Conservation (phyloP, 2,329 filamentous ascomycete genomes). For the Cyphellophora europaea region DNA sequence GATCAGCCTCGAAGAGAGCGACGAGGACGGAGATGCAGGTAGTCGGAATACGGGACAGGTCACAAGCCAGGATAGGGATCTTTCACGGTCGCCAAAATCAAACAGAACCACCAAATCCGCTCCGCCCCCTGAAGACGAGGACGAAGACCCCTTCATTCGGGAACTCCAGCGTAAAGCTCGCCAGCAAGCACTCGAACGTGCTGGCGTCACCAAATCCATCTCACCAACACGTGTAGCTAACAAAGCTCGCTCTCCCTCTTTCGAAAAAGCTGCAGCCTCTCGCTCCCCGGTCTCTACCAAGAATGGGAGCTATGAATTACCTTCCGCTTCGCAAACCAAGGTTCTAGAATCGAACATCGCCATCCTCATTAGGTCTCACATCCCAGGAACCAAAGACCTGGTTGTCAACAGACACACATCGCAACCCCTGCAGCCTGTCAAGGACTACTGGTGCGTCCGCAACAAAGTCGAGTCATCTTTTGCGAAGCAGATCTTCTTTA, state of each 20-base stretch:
- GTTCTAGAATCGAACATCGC: conserved; percentile 47
- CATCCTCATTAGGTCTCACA: conserved; percentile 59
- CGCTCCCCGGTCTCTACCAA: too few relatives aligned
- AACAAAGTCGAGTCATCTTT: conserved; percentile 46
- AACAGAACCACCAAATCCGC: background rate
- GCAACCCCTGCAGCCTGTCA: conserved; percentile 58
- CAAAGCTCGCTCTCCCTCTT: too few relatives aligned
- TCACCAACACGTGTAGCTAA: too few relatives aligned
- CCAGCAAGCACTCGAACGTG: too few relatives aligned
- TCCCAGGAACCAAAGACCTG: conserved; percentile 52
- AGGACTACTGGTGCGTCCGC: conserved; percentile 58
- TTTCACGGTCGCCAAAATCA: too few relatives aligned
- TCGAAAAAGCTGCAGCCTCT: too few relatives aligned
- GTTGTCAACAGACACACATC: conserved; percentile 58
- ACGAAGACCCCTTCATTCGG: conserved; percentile 34
- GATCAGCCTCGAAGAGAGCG: conserved; percentile 4
- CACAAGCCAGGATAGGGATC: too few relatives aligned
- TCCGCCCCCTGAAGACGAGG: conserved; percentile 16
- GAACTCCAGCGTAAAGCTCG: conserved; percentile 33
- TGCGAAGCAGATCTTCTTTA: conserved; percentile 58
- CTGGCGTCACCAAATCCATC: too few relatives aligned
- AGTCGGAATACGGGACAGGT: conserved; percentile 4
- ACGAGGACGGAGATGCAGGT: conserved; percentile 9
- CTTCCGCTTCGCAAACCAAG: too few relatives aligned
- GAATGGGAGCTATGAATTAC: too few relatives aligned